Evolutionary conservation across 2,329 filamentous ascomycete genomes (phyloP).

Genomic region (Cladophialophora immunda): DNA sequence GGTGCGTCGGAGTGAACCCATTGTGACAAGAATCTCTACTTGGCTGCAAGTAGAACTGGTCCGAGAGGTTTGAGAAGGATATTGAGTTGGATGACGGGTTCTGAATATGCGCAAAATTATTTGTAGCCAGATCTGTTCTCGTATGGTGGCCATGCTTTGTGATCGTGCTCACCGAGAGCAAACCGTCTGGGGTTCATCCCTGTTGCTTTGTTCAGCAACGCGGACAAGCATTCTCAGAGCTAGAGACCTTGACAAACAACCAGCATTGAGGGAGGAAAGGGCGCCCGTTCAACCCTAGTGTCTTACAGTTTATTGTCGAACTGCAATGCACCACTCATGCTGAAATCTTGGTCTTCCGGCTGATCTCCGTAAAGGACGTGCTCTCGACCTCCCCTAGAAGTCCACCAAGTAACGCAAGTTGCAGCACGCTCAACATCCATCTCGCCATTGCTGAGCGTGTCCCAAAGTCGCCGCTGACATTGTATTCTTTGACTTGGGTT

Average conservation of each 20-base stretch:
- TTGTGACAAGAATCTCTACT: conserved; percentile 10
- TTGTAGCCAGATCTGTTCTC: background rate
- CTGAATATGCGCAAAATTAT: background rate
- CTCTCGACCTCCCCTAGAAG: conserved; percentile 68
- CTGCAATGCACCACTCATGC: conserved; percentile 66
- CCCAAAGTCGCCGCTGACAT: conserved; percentile 78
- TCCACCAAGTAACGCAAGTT: conserved; percentile 88
- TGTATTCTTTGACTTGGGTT: conserved; percentile 69
- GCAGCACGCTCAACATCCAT: conserved; percentile 87
- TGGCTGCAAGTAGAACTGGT: background rate
- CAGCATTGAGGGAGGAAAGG: background rate
- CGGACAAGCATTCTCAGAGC: background rate
- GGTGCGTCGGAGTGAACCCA: conserved; percentile 34
- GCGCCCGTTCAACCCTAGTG: background rate
- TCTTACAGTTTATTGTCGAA: conserved; percentile 60
- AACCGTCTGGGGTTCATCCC: background rate
- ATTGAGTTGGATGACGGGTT: background rate
- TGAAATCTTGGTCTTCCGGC: conserved; percentile 47
- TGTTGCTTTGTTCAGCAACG: background rate
- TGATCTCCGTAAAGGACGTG: conserved; percentile 60
- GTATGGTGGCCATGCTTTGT: conserved; percentile 5
- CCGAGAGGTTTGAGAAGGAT: background rate
- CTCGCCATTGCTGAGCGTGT: conserved; percentile 79
- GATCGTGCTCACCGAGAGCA: background rate
- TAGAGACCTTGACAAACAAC: conserved; percentile 7